Conservation (phyloP, 2,329 filamentous ascomycete species). For the Calonectria pteridis region DNA sequence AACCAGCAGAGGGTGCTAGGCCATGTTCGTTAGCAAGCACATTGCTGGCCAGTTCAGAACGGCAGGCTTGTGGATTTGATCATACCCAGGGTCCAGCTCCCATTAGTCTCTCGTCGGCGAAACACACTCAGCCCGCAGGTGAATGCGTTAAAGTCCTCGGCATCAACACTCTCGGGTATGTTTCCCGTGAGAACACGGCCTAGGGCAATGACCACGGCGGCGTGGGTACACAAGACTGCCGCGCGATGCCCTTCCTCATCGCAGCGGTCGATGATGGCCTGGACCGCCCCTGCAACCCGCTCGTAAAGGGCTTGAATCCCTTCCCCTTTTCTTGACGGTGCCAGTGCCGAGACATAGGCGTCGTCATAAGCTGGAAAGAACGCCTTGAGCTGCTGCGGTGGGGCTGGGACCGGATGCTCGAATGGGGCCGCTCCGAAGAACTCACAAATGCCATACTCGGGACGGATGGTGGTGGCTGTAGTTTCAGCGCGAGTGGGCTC, state of each 20-base stretch:
- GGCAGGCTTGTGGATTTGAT: slow-evolving; percentile 23
- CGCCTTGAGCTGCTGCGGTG: slow-evolving; percentile 69
- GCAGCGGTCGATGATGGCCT: slow-evolving; percentile 77
- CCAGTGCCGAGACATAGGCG: slow-evolving; percentile 71
- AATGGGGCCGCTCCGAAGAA: slow-evolving; percentile 93
- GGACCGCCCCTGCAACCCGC: slow-evolving; percentile 78
- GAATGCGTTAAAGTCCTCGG: slow-evolving; percentile 87
- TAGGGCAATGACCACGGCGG: slow-evolving; percentile 88
- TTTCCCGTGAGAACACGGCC: slow-evolving; percentile 84
- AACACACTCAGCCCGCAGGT: slow-evolving; percentile 85
- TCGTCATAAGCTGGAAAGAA: slow-evolving; percentile 76
- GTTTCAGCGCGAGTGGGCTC: slow-evolving; percentile 18
- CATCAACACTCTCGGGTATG: slow-evolving; percentile 78
- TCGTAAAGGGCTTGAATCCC: slow-evolving; percentile 83
- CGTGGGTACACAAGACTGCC: slow-evolving; percentile 88
- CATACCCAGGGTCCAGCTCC: slow-evolving; percentile 29
- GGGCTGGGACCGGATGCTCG: slow-evolving; percentile 83
- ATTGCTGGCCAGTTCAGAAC: slow-evolving; percentile 2
- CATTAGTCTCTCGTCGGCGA: slow-evolving; percentile 45
- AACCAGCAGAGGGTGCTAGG: slow-evolving; percentile 26
- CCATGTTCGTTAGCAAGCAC: slow-evolving; percentile 29
- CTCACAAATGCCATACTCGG: slow-evolving; percentile 76
- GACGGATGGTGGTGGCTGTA: slow-evolving; percentile 59
- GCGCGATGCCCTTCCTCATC: slow-evolving; percentile 78
- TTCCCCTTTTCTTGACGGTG: slow-evolving; percentile 81